phyloP scores from a whole-genome alignment of 1,284 basidiomycete genomes.

The Ganoderma multipileum region DNA sequence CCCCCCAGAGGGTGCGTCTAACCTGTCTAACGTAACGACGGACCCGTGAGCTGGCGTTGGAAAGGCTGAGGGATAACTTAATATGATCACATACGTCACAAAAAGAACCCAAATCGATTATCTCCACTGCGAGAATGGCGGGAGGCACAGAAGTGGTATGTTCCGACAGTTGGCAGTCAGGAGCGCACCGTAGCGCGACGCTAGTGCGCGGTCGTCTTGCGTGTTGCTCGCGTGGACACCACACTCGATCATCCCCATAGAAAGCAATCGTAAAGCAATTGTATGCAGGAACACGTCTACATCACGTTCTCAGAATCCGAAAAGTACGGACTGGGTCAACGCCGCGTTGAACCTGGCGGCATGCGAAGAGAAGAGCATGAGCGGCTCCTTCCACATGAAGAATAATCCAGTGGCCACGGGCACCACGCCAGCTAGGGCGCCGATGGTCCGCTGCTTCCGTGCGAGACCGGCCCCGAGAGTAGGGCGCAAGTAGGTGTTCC shows the following conservation, averaged over 20 bases:
- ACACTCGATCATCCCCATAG: not conserved
- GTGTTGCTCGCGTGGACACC: not conserved
- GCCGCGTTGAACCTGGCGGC: slow-evolving; percentile 52
- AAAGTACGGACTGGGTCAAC: slow-evolving; percentile 42
- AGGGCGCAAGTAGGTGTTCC: slow-evolving; percentile 50
- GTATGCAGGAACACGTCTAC: not conserved
- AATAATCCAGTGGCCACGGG: slow-evolving; percentile 64
- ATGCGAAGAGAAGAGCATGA: slow-evolving; percentile 60
- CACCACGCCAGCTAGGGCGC: slow-evolving; percentile 43
- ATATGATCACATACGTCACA: not conserved
- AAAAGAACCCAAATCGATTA: not conserved
- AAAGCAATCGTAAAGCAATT: not conserved
- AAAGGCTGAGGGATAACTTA: not conserved
- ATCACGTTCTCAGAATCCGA: slow-evolving; percentile 31
- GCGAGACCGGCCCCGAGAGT: slow-evolving; percentile 34
- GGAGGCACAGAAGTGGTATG: not conserved
- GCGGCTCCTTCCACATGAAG: slow-evolving; percentile 59
- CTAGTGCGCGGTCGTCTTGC: not conserved
- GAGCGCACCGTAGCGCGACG: not conserved
- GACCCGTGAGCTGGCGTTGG: not conserved
- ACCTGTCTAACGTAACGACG: not conserved
- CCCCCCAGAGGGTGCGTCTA: not conserved
- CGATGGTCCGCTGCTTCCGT: slow-evolving; percentile 41
- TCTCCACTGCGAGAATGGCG: not conserved
- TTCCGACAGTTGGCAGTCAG: not conserved